Base-by-base conservation (phyloP, 164 flowering plant genomes). In the Umbilicus rupestris region DNA sequence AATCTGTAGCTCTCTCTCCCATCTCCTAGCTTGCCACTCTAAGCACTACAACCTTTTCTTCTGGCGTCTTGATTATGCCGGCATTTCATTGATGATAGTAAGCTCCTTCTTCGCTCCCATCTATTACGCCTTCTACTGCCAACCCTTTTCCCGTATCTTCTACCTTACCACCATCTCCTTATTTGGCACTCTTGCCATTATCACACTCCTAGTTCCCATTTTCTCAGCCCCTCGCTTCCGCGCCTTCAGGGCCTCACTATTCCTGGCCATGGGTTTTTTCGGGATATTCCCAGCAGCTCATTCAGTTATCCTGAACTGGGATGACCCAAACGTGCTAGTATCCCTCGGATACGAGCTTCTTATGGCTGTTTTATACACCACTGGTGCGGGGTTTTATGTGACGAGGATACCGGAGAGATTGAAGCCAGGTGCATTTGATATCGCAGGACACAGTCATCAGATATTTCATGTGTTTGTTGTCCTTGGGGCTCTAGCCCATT, bases 361-460 rank as follows among this genome's bases (percentile, higher is more conserved):
- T 1, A 91, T 91, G 99, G 97, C 80, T 0, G 39, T 86, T 59
- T 66, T 79, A 6, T 94, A 94, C 65, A 85, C 86, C 0, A 52
- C 65, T 0, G 97, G 99, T 39, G 88, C 80, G 0, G 81, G 58
- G 11, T 84, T 94, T 68, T 94, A 94, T 66, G 84, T 87, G 1
- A 73, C 74, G 14, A 78, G 99, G 69, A 66, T 94, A 16, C 99
- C 99, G 0, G 99, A 94, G 74, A 69, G 85, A 67, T 94, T 92
- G 96, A 84, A 77, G 73, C 99, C 99, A 7, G 99, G 99, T 31
- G 77, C 82, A 31, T 91, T 91, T 47, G 99, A 94, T 66, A 72
- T 91, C 64, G 90, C 85, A 26, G 99, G 99, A 3, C 99, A 91
- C 66, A 94, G 99, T 74, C 99, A 94, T 68, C 99, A 94, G 85